Evolutionary conservation across 1,284 basidiomycete genomes (phyloP).

Genomic region (Mycena sp.): DNA sequence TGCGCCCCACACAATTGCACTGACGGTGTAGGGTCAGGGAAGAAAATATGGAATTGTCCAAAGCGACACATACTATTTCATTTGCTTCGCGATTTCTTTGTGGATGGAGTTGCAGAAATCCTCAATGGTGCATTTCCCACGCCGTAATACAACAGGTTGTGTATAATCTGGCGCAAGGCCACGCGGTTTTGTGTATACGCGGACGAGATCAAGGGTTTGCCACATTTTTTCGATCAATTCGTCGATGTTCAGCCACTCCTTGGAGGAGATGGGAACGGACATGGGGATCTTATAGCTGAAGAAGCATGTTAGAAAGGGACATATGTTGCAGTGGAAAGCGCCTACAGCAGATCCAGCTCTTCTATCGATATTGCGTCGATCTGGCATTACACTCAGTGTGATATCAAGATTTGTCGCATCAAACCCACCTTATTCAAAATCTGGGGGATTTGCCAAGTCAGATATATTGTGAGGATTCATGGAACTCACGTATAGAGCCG

Average conservation of each 20-base stretch:
- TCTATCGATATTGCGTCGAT: constrained; percentile 99
- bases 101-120: constrained; percentile 94
- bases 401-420: constrained; percentile 5
- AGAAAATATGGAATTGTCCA: not conserved
- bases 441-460: constrained; percentile 44
- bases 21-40: constrained; percentile 40
- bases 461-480: constrained; percentile 5
- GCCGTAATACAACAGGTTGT: constrained; percentile 81
- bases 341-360: constrained; percentile 93
- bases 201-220: constrained; percentile 88
- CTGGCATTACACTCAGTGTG: constrained; percentile 51
- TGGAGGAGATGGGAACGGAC: constrained; percentile 93
- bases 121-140: constrained; percentile 81
- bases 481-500: constrained; percentile 82
- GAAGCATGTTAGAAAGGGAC: not conserved
- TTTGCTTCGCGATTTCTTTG: constrained; percentile 92
- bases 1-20: constrained; percentile 92
- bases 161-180: constrained; percentile 92
- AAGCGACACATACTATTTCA: constrained; percentile 78
- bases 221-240: constrained; percentile 82
- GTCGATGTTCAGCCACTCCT: constrained; percentile 97
- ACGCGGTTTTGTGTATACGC: constrained; percentile 96
- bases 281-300: constrained; percentile 89
- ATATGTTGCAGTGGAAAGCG: constrained; percentile 5
- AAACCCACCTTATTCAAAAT: constrained; percentile 77